Percentiles rank a stretch among this genome's conserved stretches.
phyloP scores from a whole-genome alignment of 208 protist genomes.

The Trypanosoma congolense region DNA sequence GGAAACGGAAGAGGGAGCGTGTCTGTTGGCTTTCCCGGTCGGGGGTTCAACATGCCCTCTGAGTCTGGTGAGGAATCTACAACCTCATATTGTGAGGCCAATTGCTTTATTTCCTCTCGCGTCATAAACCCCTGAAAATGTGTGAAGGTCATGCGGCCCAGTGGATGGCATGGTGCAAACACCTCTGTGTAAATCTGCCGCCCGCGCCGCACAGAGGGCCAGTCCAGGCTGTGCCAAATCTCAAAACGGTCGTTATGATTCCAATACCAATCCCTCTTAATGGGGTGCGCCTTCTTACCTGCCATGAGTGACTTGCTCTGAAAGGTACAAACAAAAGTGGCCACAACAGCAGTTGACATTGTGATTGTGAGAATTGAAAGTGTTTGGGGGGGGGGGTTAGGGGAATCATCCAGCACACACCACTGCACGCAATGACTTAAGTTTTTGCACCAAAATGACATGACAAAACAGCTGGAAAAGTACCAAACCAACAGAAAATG shows the following conservation, averaged over 20 bases:
- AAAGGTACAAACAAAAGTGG: slow-evolving; percentile 13
- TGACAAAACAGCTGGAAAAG: too few relatives aligned
- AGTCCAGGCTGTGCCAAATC: slow-evolving; percentile 88
- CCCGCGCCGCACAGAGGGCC: slow-evolving; percentile 92
- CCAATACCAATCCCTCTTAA: slow-evolving; percentile 88
- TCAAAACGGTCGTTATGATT: slow-evolving; percentile 86
- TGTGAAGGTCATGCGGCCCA: slow-evolving; percentile 95
- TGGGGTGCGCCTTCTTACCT: slow-evolving; percentile 81
- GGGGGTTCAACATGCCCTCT: slow-evolving; percentile 94
- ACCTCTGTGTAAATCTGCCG: slow-evolving; percentile 98
- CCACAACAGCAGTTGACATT: too few relatives aligned
- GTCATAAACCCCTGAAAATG: slow-evolving; percentile 97
- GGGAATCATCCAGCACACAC: too few relatives aligned
- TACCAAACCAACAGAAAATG: too few relatives aligned
- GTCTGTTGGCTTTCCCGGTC: slow-evolving; percentile 96
- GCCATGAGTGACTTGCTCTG: slow-evolving; percentile 43
- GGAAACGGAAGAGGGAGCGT: slow-evolving; percentile 94
- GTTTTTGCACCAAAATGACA: too few relatives aligned
- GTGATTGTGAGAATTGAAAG: too few relatives aligned
- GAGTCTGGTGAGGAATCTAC: slow-evolving; percentile 94
- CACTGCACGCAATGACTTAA: too few relatives aligned
- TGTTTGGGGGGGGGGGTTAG: too few relatives aligned
- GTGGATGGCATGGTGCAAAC: slow-evolving; percentile 95
- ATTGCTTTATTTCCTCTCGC: slow-evolving; percentile 93
- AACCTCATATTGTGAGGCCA: slow-evolving; percentile 90